Evolutionary conservation across 805 yeast genomes (phyloP).

Genomic region (Kockiozyma suomiensis): DNA sequence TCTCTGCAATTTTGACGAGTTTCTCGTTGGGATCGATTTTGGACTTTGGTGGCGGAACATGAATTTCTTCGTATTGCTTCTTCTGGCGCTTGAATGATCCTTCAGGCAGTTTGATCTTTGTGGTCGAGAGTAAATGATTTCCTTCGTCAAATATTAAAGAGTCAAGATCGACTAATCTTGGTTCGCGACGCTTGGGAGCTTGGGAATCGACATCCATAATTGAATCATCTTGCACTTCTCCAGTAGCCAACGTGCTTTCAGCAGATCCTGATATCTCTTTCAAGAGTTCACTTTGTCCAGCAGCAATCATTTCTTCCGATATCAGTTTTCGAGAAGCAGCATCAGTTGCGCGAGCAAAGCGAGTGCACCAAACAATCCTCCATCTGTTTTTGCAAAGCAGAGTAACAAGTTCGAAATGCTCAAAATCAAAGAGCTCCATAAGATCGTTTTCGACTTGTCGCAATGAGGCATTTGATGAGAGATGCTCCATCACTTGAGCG

Average conservation of each 20-base stretch:
- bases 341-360: slow-evolving; percentile 46
- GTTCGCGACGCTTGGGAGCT: slow-evolving; percentile 32
- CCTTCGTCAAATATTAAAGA: slow-evolving; percentile 72
- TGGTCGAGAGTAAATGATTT: slow-evolving; percentile 62
- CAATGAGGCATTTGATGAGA: slow-evolving; percentile 47
- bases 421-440: slow-evolving; percentile 53
- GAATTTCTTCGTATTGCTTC: slow-evolving; percentile 81
- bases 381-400: slow-evolving; percentile 54
- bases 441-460: slow-evolving; percentile 59
- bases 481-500: slow-evolving; percentile 45
- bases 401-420: slow-evolving; percentile 54
- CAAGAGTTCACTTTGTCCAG: slow-evolving; percentile 49
- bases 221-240: slow-evolving; percentile 37
- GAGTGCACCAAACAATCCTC: slow-evolving; percentile 58
- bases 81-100: slow-evolving; percentile 80
- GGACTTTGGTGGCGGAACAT: slow-evolving; percentile 82
- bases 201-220: slow-evolving; percentile 9
- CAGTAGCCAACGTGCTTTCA: slow-evolving; percentile 32
- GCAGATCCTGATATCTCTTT: slow-evolving; percentile 46
- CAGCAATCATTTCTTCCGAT: slow-evolving; percentile 49
- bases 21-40: slow-evolving; percentile 42
- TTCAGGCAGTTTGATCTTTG: slow-evolving; percentile 73
- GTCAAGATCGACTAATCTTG: slow-evolving; percentile 64
- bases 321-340: slow-evolving; percentile 46
- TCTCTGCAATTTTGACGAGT: slow-evolving; percentile 57